A percentile compares a stretch with the other conserved stretches of the same genome.
Evolutionary conservation across 2,329 filamentous ascomycete genomes (phyloP).

Genomic region (Diaporthe sp.): DNA sequence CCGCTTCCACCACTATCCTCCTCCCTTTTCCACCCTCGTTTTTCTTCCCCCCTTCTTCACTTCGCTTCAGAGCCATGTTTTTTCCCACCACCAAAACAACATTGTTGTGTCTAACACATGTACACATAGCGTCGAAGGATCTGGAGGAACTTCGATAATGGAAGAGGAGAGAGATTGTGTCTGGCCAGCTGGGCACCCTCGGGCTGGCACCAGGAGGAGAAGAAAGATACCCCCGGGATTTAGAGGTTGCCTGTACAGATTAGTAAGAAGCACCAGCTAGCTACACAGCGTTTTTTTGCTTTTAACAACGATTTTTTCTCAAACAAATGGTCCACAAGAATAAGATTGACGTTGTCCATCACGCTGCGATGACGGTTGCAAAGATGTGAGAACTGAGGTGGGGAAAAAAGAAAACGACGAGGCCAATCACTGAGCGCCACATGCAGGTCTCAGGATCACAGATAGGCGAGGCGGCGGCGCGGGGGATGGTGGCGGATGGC

Average conservation of each 20-base stretch:
- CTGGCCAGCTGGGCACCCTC: conserved; percentile 45
- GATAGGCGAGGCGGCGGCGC: conserved; percentile 17
- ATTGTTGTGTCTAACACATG: conserved; percentile 42
- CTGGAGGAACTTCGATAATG: conserved; percentile 35
- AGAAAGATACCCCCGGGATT: conserved; percentile 51
- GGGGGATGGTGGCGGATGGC: conserved; percentile 16
- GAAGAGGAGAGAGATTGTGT: conserved; percentile 36
- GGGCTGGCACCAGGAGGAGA: conserved; percentile 49
- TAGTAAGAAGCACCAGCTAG: conserved; percentile 41
- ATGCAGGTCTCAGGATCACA: conserved; percentile 27
- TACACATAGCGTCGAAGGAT: conserved; percentile 45
- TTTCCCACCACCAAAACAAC: conserved; percentile 21
- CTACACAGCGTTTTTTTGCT: conserved; percentile 44
- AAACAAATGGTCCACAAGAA: conserved; percentile 22
- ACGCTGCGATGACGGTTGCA: neutral
- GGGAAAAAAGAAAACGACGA: neutral
- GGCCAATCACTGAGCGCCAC: conserved; percentile 19
- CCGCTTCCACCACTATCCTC: conserved; percentile 32
- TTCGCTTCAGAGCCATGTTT: conserved; percentile 37
- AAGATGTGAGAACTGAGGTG: neutral
- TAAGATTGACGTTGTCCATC: neutral
- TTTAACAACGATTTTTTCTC: conserved; percentile 34
- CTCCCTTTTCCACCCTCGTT: conserved; percentile 34
- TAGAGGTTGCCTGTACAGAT: conserved; percentile 47
- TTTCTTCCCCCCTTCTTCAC: conserved; percentile 34